phyloP scores from a whole-genome alignment of 306 rosid genomes.

The Sicyos edulis region DNA sequence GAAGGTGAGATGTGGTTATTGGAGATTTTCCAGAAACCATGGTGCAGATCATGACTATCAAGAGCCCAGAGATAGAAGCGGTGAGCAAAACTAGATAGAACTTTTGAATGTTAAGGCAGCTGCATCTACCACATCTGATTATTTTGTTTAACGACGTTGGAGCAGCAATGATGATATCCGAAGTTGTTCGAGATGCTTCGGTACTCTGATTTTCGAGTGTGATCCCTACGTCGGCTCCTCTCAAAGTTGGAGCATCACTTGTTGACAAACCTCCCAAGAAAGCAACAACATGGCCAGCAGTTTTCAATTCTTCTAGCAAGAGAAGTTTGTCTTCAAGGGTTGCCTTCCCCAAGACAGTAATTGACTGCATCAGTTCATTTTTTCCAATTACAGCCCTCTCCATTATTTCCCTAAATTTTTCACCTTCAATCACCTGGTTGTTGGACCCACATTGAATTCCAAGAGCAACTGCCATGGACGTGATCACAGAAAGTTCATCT shows the following conservation, averaged over 20 bases:
- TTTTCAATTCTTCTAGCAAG: slow-evolving; percentile 32
- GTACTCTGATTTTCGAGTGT: slow-evolving; percentile 13
- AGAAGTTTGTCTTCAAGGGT: slow-evolving; percentile 36
- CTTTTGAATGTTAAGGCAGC: slow-evolving; percentile 44
- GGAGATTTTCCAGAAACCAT: slow-evolving; percentile 51
- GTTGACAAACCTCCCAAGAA: slow-evolving; percentile 36
- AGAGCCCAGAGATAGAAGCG: slow-evolving; percentile 36
- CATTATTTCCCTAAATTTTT: slow-evolving; percentile 24
- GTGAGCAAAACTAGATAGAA: slow-evolving; percentile 54
- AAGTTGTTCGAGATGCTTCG: slow-evolving; percentile 22
- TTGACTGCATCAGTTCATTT: slow-evolving; percentile 21
- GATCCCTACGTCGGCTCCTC: slow-evolving; percentile 49
- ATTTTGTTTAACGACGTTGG: slow-evolving; percentile 26
- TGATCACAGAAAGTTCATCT: slow-evolving; percentile 36
- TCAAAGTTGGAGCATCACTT: slow-evolving; percentile 28
- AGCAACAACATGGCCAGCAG: slow-evolving; percentile 44
- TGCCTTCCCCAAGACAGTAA: slow-evolving; percentile 39
- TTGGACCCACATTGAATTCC: slow-evolving; percentile 20
- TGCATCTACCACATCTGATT: slow-evolving; percentile 31
- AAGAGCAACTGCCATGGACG: slow-evolving; percentile 35
- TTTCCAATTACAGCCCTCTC: neutral
- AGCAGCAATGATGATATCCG: slow-evolving; percentile 25
- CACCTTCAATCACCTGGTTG: slow-evolving; percentile 26
- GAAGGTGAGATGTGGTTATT: slow-evolving; percentile 36
- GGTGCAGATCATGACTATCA: slow-evolving; percentile 35